Evolutionary conservation across 352 stramenopile species (phyloP).

Genomic region (Blastocystis sp.): DNA sequence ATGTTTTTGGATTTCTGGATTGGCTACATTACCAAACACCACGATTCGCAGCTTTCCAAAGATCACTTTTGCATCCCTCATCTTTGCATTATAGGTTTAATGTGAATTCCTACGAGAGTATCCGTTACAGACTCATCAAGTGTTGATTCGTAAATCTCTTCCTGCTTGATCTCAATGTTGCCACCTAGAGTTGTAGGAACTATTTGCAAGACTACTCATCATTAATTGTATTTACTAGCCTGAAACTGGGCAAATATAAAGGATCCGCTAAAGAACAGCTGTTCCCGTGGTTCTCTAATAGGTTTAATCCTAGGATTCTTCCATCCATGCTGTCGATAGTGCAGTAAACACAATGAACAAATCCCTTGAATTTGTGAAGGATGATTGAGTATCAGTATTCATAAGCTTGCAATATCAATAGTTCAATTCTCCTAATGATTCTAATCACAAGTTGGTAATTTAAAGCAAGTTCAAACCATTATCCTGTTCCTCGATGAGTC

Average conservation of each 20-base stretch:
- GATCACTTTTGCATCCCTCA: conserved; percentile 5
- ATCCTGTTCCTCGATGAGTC: neutral
- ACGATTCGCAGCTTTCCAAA: conserved; percentile 23
- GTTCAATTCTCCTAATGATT: no score
- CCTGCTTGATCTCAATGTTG: neutral
- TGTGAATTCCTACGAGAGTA: neutral
- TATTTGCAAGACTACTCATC: neutral
- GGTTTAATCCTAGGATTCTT: no score
- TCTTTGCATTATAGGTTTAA: neutral
- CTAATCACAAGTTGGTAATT: neutral
- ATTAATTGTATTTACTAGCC: no score
- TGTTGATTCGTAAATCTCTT: conserved; percentile 1
- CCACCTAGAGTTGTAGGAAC: neutral
- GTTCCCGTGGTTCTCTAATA: no score
- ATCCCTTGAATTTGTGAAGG: no score
- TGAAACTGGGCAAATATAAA: no score
- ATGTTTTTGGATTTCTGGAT: conserved; percentile 33
- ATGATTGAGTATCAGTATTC: no score
- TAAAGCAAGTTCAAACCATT: neutral
- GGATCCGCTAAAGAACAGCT: no score
- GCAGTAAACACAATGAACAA: no score
- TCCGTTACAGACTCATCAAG: conserved; percentile 25
- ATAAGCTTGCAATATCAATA: no score
- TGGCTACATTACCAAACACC: conserved; percentile 10
- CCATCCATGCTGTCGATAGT: no score